Evolutionary conservation across 805 yeast species (phyloP).

Genomic region (Lachancea waltii): DNA sequence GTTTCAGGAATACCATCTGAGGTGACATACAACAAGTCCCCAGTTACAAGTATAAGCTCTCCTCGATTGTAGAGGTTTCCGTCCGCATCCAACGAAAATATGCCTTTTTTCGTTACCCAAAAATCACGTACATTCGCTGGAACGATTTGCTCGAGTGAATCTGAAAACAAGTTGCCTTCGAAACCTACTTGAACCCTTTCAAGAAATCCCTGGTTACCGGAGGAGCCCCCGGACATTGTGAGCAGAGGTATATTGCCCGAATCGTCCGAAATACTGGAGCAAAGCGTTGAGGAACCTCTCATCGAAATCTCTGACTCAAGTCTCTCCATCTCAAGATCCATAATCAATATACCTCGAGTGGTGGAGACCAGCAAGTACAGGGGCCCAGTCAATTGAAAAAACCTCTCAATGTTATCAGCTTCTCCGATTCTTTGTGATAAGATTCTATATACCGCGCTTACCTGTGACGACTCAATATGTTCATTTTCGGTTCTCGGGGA

Average conservation of each 20-base stretch:
- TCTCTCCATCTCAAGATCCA: not conserved
- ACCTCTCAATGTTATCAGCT: too few relatives aligned
- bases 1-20: conserved; percentile 3
- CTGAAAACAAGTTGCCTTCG: not conserved
- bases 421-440: not conserved
- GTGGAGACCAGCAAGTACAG: too few relatives aligned
- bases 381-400: too few relatives aligned
- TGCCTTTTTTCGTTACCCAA: conserved; percentile 8
- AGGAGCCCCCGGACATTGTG: conserved; percentile 12
- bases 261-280: conserved; percentile 8
- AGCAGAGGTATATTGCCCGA: conserved; percentile 4
- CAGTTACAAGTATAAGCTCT: conserved; percentile 1
- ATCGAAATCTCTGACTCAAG: not conserved
- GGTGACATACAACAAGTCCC: conserved; percentile 7
- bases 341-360: too few relatives aligned
- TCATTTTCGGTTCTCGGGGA: too few relatives aligned
- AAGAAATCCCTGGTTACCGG: conserved; percentile 12
- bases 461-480: too few relatives aligned
- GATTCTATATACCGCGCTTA: too few relatives aligned
- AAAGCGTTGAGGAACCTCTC: conserved; percentile 2
- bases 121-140: not conserved
- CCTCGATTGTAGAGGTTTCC: conserved; percentile 9
- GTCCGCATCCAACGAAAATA: conserved; percentile 13
- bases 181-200: conserved; percentile 5
- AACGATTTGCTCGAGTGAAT: not conserved